phyloP scores from a whole-genome alignment of 1,139 yeast species.

The Eremothecium coryli region DNA sequence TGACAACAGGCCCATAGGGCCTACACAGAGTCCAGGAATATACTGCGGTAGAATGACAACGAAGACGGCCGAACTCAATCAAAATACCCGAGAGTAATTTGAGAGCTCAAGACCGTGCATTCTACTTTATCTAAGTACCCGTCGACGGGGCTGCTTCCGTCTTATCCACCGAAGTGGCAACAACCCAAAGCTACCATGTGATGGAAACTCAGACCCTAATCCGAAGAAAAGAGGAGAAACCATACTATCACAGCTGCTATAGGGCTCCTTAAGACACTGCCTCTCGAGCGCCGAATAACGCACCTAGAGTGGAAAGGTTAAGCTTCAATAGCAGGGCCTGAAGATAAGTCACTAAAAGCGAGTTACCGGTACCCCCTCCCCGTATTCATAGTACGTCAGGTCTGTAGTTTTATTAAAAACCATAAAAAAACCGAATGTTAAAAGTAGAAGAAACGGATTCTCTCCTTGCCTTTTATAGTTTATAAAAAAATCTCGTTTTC shows the following conservation, averaged over 20 bases:
- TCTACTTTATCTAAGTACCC: slow-evolving; percentile 53
- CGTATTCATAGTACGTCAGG: slow-evolving; percentile 38
- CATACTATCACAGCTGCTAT: slow-evolving; percentile 8
- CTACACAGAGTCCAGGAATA: slow-evolving; percentile 89
- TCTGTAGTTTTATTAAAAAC: slow-evolving; percentile 30
- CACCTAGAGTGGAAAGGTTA: slow-evolving; percentile 30
- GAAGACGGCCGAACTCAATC: slow-evolving; percentile 48
- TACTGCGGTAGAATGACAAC: slow-evolving; percentile 46
- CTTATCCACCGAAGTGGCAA: slow-evolving; percentile 36
- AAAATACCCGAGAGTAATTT: slow-evolving; percentile 15
- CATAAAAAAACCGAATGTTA: too few relatives aligned
- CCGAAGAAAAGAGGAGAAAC: slow-evolving; percentile 39
- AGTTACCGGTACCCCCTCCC: slow-evolving; percentile 23
- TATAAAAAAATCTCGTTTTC: too few relatives aligned
- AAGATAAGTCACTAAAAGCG: slow-evolving; percentile 18
- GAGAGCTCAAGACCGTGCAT: slow-evolving; percentile 59
- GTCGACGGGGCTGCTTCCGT: slow-evolving; percentile 86
- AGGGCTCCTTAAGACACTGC: slow-evolving; percentile 34
- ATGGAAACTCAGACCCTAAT: slow-evolving; percentile 45
- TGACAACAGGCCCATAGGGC: slow-evolving; percentile 67
- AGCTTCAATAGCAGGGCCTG: slow-evolving; percentile 28
- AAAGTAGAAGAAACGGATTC: too few relatives aligned
- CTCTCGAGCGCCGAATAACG: slow-evolving; percentile 67
- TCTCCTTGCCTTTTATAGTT: too few relatives aligned
- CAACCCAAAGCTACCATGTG: slow-evolving; percentile 16